Percentiles rank a stretch among this genome's conserved stretches.
phyloP scores from a whole-genome alignment of 495 filamentous ascomycete genomes.

The Lichina pygmaea region DNA sequence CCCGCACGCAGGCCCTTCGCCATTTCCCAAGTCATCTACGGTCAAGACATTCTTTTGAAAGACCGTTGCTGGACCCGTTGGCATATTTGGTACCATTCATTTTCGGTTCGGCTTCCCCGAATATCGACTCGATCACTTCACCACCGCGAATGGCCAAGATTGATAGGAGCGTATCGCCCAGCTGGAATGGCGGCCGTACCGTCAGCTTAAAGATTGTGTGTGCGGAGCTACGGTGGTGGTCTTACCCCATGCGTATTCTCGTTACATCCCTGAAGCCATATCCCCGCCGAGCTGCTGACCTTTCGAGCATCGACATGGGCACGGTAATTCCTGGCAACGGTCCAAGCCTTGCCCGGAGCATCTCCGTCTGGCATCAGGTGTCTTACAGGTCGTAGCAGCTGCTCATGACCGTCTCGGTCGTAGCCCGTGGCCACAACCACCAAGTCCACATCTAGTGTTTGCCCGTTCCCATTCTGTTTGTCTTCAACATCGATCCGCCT shows the following conservation, averaged over 20 bases:
- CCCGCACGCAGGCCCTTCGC: too few species aligned
- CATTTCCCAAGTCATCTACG: too few species aligned
- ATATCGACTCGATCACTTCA: conserved; percentile 54
- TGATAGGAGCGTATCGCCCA: conserved; percentile 58
- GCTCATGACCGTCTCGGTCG: conserved; percentile 45
- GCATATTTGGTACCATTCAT: too few species aligned
- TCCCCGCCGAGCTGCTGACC: conserved; percentile 34
- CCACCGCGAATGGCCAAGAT: conserved; percentile 49
- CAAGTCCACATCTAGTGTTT: conserved; percentile 45
- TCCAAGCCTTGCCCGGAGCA: conserved; percentile 10
- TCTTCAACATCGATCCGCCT: conserved; percentile 7
- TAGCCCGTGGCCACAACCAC: conserved; percentile 81
- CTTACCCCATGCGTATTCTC: conserved; percentile 76
- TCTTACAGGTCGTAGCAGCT: conserved; percentile 38
- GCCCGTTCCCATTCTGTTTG: conserved; percentile 14
- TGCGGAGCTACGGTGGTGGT: conserved; percentile 2
- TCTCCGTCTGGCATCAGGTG: conserved; percentile 29
- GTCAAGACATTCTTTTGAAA: too few species aligned
- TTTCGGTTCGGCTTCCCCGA: conserved; percentile 13
- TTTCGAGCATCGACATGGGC: conserved; percentile 36
- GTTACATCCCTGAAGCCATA: conserved; percentile 90
- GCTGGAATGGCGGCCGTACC: conserved; percentile 10
- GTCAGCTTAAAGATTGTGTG: not conserved
- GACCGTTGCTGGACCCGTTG: too few species aligned
- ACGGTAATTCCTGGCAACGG: conserved; percentile 39